Percentiles rank a stretch among this genome's conserved stretches.
These are phyloP conservation scores for Jatropha podagrica DNA, from an alignment of 441 rosid species.

Conservation along the genomic window DNA sequence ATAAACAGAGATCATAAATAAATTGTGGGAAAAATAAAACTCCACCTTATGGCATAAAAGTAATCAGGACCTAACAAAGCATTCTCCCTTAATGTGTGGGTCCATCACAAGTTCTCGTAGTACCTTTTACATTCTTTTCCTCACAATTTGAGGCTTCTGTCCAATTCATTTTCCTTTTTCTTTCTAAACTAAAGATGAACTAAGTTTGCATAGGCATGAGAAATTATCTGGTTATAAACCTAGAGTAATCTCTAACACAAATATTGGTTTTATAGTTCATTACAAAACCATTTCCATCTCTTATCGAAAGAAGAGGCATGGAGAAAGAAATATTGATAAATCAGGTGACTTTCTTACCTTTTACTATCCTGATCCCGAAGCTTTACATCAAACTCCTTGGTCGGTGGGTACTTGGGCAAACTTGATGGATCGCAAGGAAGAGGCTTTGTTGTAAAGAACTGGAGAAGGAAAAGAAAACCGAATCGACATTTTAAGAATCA, in stretches of 20 bases:
- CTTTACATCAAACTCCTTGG: slow-evolving; percentile 80
- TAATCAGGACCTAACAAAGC: neutral
- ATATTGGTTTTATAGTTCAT: neutral
- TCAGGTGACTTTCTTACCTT: slow-evolving; percentile 43
- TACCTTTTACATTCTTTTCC: neutral
- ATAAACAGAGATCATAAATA: slow-evolving; percentile 8
- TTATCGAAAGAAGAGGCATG: slow-evolving; percentile 6
- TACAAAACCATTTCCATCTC: neutral
- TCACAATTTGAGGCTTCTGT: neutral
- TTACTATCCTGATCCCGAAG: slow-evolving; percentile 63
- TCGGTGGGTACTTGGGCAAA: slow-evolving; percentile 80
- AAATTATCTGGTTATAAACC: neutral
- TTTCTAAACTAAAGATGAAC: neutral
- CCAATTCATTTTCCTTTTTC: neutral
- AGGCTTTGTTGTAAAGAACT: slow-evolving; percentile 80
- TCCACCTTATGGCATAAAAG: neutral
- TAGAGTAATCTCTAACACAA: neutral
- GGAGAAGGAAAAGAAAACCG: slow-evolving; percentile 18
- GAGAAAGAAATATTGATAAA: neutral
- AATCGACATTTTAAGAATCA: slow-evolving; percentile 1
- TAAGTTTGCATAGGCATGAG: neutral
- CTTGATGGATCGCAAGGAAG: slow-evolving; percentile 76
- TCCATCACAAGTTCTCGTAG: neutral
- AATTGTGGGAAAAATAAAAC: neutral
- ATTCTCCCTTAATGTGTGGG: neutral